Conservation (phyloP, 2,329 filamentous ascomycete species). For the Sporothrix pallida region DNA sequence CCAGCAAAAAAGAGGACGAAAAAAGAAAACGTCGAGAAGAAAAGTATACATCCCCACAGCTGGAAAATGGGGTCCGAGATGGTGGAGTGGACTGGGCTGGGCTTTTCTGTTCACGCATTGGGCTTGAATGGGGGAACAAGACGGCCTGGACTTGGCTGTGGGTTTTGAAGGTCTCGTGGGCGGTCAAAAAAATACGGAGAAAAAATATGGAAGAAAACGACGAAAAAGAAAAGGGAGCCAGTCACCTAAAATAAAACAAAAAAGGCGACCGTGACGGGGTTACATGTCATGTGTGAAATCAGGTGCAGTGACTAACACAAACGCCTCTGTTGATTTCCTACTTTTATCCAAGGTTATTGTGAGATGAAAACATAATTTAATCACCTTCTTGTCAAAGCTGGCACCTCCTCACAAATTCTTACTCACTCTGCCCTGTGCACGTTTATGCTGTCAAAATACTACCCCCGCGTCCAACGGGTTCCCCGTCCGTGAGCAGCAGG, state of each 20-base stretch:
- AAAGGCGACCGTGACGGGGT: neutral
- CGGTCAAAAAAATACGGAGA: neutral
- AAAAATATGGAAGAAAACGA: neutral
- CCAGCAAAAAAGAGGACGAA: neutral
- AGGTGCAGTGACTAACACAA: too few species aligned
- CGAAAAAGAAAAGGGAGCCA: neutral
- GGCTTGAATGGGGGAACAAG: neutral
- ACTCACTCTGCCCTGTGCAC: too few species aligned
- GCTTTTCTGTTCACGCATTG: neutral
- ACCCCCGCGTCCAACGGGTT: neutral
- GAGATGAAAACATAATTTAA: too few species aligned
- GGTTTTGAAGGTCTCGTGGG: slow-evolving; percentile 9
- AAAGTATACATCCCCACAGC: slow-evolving; percentile 12
- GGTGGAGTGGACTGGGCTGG: slow-evolving; percentile 22
- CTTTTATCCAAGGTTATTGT: too few species aligned
- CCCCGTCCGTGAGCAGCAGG: neutral
- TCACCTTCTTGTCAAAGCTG: neutral
- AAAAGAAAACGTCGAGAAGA: neutral
- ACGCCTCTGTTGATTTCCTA: neutral
- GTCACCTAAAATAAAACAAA: neutral
- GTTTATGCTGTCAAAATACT: neutral
- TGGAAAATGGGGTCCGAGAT: slow-evolving; percentile 16
- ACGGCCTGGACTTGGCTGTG: slow-evolving; percentile 6
- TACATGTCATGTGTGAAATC: neutral
- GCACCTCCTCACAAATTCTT: too few species aligned